Evolutionary conservation across 306 rosid genomes (phyloP), one percentile per base, ranked within the genome.

Genomic region (Cucurbita moschata): DNA sequence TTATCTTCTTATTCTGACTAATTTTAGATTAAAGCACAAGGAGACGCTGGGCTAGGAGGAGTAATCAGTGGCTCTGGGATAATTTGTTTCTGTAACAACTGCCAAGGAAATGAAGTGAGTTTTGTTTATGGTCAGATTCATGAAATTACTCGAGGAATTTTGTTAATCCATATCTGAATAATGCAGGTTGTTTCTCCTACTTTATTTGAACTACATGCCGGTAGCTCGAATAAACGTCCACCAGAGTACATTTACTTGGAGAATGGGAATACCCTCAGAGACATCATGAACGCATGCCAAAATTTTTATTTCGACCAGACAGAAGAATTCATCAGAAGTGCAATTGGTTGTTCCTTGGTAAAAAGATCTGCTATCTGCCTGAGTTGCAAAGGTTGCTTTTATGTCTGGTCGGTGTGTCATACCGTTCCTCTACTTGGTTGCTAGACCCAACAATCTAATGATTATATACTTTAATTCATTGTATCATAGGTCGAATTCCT

Each of bases 191-290:
- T 89, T 72, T 58, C 92, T 5, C 99, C 99, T 52, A 63, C 88
- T 15, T 78, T 76, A 77, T 95, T 86, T 84, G 99, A 95, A 88
- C 77, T 87, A 75, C 99, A 95, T 80, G 99, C 99, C 26, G 86
- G 92, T 44, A 91, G 99, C 80, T 63, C 88, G 72, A 88, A 85
- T 80, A 91, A 89, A 78, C 91, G 92, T 10, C 97, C 99, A 6
- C 92, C 92, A 0, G 97, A 89, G 75, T 88, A 91, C 67, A 89
- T 82, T 62, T 88, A 81, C 83, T 81, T 95, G 77, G 90, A 84
- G 62, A 86, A 83, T 75, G 92, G 92, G 59, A 75, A 50, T 37
- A 85, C 88, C 63, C 99, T 95, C 43, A 88, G 97, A 7, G 96
- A 95, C 67, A 81, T 91, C 75, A 85, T 95, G 84, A 91, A 56